Base-by-base conservation (phyloP, 2,329 filamentous ascomycete genomes). In the Erysiphe pulchra region DNA sequence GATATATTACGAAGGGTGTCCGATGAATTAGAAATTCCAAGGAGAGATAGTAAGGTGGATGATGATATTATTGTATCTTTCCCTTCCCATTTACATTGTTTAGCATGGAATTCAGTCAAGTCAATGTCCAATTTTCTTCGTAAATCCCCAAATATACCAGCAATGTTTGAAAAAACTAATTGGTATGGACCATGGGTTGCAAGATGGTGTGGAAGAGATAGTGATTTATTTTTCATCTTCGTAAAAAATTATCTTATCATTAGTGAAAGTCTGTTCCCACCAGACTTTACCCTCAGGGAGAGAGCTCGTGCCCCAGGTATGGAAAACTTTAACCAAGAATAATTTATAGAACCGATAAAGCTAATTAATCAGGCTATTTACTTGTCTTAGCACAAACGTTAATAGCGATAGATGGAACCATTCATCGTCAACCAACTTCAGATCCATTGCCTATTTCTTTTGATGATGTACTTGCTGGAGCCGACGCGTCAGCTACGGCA, bases 191-290 rank as follows among this genome's bases (percentile, higher is more conserved):
- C 70, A 3, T 83, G 78, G 78, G 62, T 71, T n/a, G 69, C 71
- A 44, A 66, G 77, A 49, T 83, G 78, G 78, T 72, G 67, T 50
- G 78, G 78, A n/a, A 69, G 73, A 28, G 77, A 82, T 53, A 80
- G 75, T 44, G 78, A 82, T 57, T 62, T 83, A 40, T 80, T 83
- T 54, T 82, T 77, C 57, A 73, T 80, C 24, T 83, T 83, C 55
- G 65, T 71, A 48, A 82, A 81, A 56, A 70, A 79, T 56, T 79
- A 75, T 54, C 75, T 80, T 54, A 69, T 80, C 17, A 61, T 83
- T 11, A 66, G 73, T 20, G 68, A 71, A 18, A 76, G 80, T 44
- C 68, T 69, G 48, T 51, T 73, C 41, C 64, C 67, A 10, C 9
- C 64, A 58, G 65, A 67, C 31, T 62, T 69, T 8, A 65, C 68